These are phyloP conservation scores for Arthonia radiata DNA, from an alignment of 495 filamentous ascomycete genomes.

Conservation along the genomic window DNA sequence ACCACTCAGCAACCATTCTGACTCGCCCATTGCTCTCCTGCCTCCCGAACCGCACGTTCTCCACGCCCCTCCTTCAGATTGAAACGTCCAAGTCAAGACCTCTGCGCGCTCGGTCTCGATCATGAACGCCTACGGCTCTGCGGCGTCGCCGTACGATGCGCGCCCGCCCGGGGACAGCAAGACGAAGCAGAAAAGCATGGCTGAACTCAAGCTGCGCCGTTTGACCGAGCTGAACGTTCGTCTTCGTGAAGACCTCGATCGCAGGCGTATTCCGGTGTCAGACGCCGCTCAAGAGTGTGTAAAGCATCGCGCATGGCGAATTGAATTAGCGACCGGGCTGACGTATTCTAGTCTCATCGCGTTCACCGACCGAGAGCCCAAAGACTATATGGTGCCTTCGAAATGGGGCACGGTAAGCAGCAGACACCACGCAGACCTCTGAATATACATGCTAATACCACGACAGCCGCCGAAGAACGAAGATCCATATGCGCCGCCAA, in stretches of 20 bases:
- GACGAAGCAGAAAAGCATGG: conserved; percentile 98
- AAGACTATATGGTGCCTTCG: conserved; percentile 96
- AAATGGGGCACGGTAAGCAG: conserved; percentile 70
- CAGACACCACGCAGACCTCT: not conserved
- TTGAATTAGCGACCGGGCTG: conserved; percentile 1
- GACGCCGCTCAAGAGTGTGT: conserved; percentile 77
- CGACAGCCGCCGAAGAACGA: conserved; percentile 60
- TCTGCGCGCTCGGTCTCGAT: conserved; percentile 8
- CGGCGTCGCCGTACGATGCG: conserved; percentile 12
- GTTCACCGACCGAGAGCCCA: conserved; percentile 75
- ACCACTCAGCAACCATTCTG: too few relatives aligned
- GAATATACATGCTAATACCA: conserved; percentile 1
- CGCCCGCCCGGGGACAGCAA: conserved; percentile 46
- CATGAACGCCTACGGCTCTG: conserved; percentile 2
- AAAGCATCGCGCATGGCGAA: conserved; percentile 4
- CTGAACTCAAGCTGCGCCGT: conserved; percentile 85
- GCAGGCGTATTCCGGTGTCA: conserved; percentile 83
- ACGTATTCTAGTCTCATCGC: conserved; percentile 41
- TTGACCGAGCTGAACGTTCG: conserved; percentile 89
- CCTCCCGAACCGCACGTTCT: conserved; percentile 8
- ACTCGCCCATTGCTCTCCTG: conserved; percentile 3
- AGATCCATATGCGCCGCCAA: conserved; percentile 89
- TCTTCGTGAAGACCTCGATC: conserved; percentile 80
- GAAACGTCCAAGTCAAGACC: conserved; percentile 5
- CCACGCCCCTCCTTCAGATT: conserved; percentile 5